Base-by-base conservation (phyloP, 495 filamentous ascomycete species). In the Hypoxylon lienhwacheense region DNA sequence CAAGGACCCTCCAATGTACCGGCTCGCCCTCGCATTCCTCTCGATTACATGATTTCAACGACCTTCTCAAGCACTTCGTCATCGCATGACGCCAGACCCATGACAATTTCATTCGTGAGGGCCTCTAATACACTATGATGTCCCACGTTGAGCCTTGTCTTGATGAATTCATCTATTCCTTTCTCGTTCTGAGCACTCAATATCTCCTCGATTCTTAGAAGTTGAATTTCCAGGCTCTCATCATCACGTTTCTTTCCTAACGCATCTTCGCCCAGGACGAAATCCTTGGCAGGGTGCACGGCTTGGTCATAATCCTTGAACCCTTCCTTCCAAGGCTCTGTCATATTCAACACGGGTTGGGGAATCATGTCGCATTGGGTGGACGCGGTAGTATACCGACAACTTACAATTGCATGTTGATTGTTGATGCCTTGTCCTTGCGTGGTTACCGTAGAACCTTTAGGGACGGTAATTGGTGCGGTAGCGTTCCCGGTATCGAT, bases 161-260 rank as follows among this genome's bases (percentile, higher is more conserved):
- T 28, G 24, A 66, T 29, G 26, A 64, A 64, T 6, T 50, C 53
- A 15, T 53, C 52, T n/a, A 66, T 43, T 22, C 53, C 53, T 11
- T 20, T 45, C 35, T 47, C 50, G 8, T 41, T 25, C 11, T 66
- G 50, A 16, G 14, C 32, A 15, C 26, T 1, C 16, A 66, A 15
- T 1, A 39, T 29, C 20, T 52, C 49, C 14, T 57, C 53, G 7
- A 64, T 44, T 39, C 47, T 46, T 5, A 31, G 26, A 25, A 53
- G 10, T 6, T 32, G 34, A 11, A 34, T 14, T 0, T 22, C 39
- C 22, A 44, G 10, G 14, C 29, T 37, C 14, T 47, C 36, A 14
- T 22, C 24, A 16, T n/a, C 28, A 19, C 2, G 1, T 19, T 37
- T 37, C 6, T 28, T 32, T 24, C 37, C 15, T 16, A 16, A 16